Conservation (phyloP, 345 rosid genomes). For the Tarenaya hassleriana region DNA sequence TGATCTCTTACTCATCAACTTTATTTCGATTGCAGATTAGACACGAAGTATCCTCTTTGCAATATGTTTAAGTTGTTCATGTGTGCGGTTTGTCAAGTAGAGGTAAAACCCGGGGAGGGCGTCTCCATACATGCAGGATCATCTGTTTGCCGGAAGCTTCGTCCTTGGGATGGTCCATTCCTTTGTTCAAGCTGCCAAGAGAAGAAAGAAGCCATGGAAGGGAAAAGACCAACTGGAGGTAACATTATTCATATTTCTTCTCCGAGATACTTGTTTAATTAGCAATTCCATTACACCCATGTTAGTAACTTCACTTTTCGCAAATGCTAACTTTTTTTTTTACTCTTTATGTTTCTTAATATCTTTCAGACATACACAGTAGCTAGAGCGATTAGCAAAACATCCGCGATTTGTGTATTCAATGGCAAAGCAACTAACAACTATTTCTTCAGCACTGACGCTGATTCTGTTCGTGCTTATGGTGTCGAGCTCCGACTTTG, state of each 20-base stretch:
- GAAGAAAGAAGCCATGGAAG: slow-evolving; percentile 98
- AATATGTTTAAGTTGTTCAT: slow-evolving; percentile 92
- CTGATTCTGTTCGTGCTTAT: slow-evolving; percentile 12
- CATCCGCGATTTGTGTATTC: slow-evolving; percentile 22
- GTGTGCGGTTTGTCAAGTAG: slow-evolving; percentile 99
- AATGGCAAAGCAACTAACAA: slow-evolving; percentile 32
- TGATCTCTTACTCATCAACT: slow-evolving; percentile 5
- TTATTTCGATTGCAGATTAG: slow-evolving; percentile 57
- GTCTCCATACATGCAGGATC: slow-evolving; percentile 79
- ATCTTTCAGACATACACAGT: slow-evolving; percentile 65
- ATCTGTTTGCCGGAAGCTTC: slow-evolving; percentile 51
- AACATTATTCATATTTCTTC: not conserved
- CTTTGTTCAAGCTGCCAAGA: slow-evolving; percentile 95
- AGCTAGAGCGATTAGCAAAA: slow-evolving; percentile 83
- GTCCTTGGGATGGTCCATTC: slow-evolving; percentile 99
- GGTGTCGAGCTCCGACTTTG: slow-evolving; percentile 19
- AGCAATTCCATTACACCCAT: not conserved
- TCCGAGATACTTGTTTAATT: not conserved
- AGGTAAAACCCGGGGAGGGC: slow-evolving; percentile 95
- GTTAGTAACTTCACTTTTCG: too few species aligned
- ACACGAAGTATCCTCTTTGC: slow-evolving; percentile 93
- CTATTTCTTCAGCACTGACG: slow-evolving; percentile 24
- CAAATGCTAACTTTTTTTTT: not conserved
- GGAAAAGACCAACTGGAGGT: slow-evolving; percentile 82
- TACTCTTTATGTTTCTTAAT: slow-evolving; percentile 2